phyloP scores from a whole-genome alignment of 129 eudicot species.

The Tagetes erecta region DNA sequence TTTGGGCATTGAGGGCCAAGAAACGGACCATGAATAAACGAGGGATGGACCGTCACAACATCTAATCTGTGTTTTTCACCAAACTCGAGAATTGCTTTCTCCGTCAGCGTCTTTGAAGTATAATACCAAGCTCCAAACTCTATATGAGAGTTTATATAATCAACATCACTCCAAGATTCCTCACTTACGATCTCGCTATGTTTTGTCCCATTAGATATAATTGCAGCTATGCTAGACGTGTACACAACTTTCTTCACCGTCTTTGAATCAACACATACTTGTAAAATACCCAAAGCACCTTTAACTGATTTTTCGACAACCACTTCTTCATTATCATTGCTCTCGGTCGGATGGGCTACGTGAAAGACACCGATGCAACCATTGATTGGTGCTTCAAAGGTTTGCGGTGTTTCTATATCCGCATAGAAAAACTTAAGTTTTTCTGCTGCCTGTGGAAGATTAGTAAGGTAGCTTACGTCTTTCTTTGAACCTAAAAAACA shows the following conservation, averaged over 20 bases:
- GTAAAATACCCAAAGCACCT: conserved; percentile 43
- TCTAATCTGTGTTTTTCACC: conserved; percentile 48
- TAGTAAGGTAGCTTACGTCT: conserved; percentile 52
- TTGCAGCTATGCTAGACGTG: conserved; percentile 44
- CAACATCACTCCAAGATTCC: conserved; percentile 50
- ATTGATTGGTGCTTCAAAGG: conserved; percentile 43
- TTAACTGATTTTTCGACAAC: conserved; percentile 25
- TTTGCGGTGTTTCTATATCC: conserved; percentile 49
- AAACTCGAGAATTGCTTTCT: conserved; percentile 47
- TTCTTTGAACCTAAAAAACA: conserved; percentile 25
- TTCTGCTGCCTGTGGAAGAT: conserved; percentile 50
- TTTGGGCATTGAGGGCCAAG: conserved; percentile 39
- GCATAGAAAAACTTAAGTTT: conserved; percentile 47
- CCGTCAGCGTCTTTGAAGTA: conserved; percentile 46
- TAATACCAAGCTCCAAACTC: conserved; percentile 26
- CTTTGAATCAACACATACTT: conserved; percentile 48
- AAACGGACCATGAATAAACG: conserved; percentile 55
- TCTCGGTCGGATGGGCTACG: conserved; percentile 46
- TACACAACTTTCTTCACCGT: conserved; percentile 51
- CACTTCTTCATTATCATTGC: conserved; percentile 31
- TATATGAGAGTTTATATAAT: conserved; percentile 15
- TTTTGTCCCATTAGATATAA: conserved; percentile 17
- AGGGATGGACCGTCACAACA: conserved; percentile 47
- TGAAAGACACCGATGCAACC: conserved; percentile 65
- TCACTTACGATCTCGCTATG: conserved; percentile 31